Percentiles rank a stretch among this genome's conserved stretches.
These are phyloP conservation scores for Phytophthora cactorum DNA, from an alignment of 352 stramenopile species.

Conservation along the genomic window DNA sequence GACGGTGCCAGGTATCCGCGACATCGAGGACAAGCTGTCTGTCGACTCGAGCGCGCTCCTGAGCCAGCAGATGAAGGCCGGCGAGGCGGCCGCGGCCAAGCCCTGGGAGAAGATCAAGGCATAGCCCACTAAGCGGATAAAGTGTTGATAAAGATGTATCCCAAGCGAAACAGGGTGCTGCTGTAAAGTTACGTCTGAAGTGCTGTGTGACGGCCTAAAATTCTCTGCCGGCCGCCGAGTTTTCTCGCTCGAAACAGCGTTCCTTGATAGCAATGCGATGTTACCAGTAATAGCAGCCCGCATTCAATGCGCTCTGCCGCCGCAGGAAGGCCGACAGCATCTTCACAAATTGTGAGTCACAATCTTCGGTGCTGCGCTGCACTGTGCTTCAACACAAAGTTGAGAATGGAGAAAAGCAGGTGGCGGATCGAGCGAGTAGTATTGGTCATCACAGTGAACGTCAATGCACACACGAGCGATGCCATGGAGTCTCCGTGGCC, in stretches of 20 bases:
- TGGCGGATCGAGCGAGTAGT: background rate
- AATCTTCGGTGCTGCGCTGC: constrained; percentile 2
- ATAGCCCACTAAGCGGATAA: background rate
- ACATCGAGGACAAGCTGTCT: constrained; percentile 79
- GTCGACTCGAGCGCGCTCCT: constrained; percentile 52
- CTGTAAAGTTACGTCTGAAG: background rate
- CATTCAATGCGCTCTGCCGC: constrained; percentile 7
- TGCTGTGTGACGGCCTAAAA: background rate
- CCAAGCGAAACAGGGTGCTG: background rate
- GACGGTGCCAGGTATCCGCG: constrained; percentile 70
- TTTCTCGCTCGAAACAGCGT: constrained; percentile 14
- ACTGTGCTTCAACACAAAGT: constrained; percentile 21
- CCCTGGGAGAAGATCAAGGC: constrained; percentile 53
- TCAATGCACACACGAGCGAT: constrained; percentile 2
- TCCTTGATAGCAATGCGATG: constrained; percentile 4
- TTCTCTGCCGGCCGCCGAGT: constrained; percentile 4
- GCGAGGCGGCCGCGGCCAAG: constrained; percentile 32
- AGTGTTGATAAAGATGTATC: constrained; percentile 8
- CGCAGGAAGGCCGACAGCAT: background rate
- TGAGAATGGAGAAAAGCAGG: background rate
- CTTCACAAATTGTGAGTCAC: constrained; percentile 6
- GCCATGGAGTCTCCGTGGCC: background rate
- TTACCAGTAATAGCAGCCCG: too few species aligned
- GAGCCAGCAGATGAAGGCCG: constrained; percentile 25
- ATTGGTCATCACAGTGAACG: background rate